Percentiles rank a stretch among this genome's conserved stretches.
Evolutionary conservation across 108 stramenopile genomes (phyloP).

Genomic region (Epithemia pelagica): DNA sequence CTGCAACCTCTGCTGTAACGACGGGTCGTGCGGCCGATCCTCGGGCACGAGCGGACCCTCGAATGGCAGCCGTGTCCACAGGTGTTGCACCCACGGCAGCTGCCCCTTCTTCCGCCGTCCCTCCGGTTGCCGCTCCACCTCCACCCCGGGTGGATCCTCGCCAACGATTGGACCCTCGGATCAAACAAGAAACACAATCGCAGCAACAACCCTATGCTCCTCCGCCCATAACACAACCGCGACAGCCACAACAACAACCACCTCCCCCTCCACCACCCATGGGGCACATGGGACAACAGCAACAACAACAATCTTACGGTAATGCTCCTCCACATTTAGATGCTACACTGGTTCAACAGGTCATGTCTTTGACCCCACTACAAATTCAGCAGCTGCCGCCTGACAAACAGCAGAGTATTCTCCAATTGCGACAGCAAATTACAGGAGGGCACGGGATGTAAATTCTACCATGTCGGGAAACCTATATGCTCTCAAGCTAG

Average conservation of each 20-base stretch:
- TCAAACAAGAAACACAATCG: slow-evolving; percentile 19
- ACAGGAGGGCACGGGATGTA: slow-evolving; percentile 18
- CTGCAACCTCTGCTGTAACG: slow-evolving; percentile 15
- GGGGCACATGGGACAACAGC: slow-evolving; percentile 1
- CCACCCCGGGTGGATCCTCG: slow-evolving; percentile 29
- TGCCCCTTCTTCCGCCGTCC: slow-evolving; percentile 31
- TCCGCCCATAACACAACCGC: slow-evolving; percentile 32
- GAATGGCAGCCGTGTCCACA: slow-evolving; percentile 14
- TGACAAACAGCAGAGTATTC: slow-evolving; percentile 84
- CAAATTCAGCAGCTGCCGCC: slow-evolving; percentile 81
- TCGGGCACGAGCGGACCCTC: slow-evolving; percentile 16
- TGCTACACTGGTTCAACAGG: slow-evolving; percentile 78
- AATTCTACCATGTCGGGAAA: no score
- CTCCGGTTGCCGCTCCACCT: slow-evolving; percentile 29
- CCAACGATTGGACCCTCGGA: slow-evolving; percentile 17
- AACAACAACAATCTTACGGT: slow-evolving; percentile 18
- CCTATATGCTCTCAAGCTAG: no score
- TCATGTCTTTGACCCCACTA: slow-evolving; percentile 74
- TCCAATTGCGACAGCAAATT: slow-evolving; percentile 80
- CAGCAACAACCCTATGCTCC: slow-evolving; percentile 43
- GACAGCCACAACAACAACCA: slow-evolving; percentile 28
- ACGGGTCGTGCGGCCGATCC: slow-evolving; percentile 27
- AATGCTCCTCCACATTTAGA: slow-evolving; percentile 52
- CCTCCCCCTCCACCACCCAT: slow-evolving; percentile 35
- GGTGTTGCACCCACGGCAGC: slow-evolving; percentile 13